A percentile compares a stretch with the other conserved stretches of the same genome.
phyloP scores from a whole-genome alignment of 345 rosid genomes.

The Populus euphratica region DNA sequence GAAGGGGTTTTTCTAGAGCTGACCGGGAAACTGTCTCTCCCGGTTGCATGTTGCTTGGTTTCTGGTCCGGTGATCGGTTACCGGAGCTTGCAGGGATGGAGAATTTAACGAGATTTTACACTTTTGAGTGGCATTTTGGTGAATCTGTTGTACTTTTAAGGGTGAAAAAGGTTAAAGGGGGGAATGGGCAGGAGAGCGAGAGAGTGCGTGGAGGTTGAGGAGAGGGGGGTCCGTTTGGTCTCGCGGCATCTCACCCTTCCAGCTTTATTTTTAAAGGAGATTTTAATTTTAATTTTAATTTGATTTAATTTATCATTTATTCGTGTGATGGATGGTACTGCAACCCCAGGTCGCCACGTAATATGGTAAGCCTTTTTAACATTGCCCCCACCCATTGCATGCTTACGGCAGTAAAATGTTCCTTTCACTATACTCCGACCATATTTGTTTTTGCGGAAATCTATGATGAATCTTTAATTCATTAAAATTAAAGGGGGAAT shows the following conservation, averaged over 20 bases:
- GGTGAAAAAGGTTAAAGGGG: not conserved
- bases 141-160: conserved; percentile 8
- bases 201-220: not conserved
- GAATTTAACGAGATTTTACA: not conserved
- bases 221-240: not conserved
- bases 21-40: conserved; percentile 27
- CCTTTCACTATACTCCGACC: not conserved
- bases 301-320: not conserved
- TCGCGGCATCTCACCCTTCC: conserved; percentile 10
- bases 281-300: not conserved
- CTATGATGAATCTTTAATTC: too few relatives aligned
- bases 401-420: not conserved
- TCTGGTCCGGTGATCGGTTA: not conserved
- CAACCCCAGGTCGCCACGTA: conserved; percentile 35
- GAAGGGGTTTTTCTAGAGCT: conserved; percentile 71
- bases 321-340: not conserved
- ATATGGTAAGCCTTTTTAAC: not conserved
- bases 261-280: not conserved
- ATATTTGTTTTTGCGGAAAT: not conserved
- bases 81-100: not conserved
- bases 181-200: not conserved
- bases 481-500: too few relatives aligned
- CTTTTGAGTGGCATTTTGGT: conserved; percentile 18
- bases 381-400: not conserved
- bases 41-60: conserved; percentile 12